Evolutionary conservation across 441 rosid species (phyloP), one percentile per base, ranked within the genome.

Genomic region (Flueggea neowawraea): DNA sequence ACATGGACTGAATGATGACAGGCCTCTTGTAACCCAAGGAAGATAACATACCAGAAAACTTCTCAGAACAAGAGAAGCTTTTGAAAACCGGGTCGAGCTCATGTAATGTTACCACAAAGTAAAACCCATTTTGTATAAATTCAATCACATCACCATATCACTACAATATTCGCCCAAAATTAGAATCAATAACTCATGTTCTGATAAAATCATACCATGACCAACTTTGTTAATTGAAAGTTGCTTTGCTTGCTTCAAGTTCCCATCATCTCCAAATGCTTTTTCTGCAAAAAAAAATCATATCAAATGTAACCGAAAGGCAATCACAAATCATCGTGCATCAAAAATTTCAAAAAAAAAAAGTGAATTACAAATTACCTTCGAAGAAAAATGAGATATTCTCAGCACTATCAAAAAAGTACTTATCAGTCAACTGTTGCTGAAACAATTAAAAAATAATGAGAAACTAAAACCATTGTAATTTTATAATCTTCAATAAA

Each of bases 151-250:
- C 2, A 53, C 5, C 12, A 6, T 16, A 16, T 53, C 11, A 53
- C 8, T 16, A 10, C 31, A 53, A 36, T 36, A 8, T 36, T 36
- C 7, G 41, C 41, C 28, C 28, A 36, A 36, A 50, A 16, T 41
- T 10, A 54, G 28, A 45, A 61, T 51, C 41, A 51, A 50, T 41
- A 68, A 47, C 52, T 33, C 49, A 57, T 71, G 41, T 22, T 32
- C 54, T 39, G 10, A 3, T 6, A 50, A 62, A 53, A 56, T 63
- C 68, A 55, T 88, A 89, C 98, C 91, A 51, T 95, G 96, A 10
- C 97, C 99, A 67, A 86, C 97, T 89, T 95, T 95, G 78, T 95
- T 91, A 14, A 95, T 91, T n/a, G 96, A 95, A 45, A 88, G 82
- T 64, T 89, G 79, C 79, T 95, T 91, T 0, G 91, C 72, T 82